Base-by-base conservation (phyloP, 2,329 filamentous ascomycete genomes). In the Beauveria rudraprayagi region DNA sequence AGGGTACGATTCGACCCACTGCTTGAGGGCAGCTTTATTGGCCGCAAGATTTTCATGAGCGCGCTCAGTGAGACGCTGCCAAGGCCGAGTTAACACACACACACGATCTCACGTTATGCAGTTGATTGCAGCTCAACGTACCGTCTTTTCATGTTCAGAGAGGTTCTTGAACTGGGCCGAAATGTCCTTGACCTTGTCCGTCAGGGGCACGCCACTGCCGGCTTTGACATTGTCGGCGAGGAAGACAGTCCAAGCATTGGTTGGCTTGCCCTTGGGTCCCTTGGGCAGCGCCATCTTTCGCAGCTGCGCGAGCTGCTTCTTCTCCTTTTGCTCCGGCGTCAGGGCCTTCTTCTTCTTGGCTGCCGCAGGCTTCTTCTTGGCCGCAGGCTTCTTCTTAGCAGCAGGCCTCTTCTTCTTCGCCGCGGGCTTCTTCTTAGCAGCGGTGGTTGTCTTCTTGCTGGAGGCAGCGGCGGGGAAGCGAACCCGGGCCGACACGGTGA, bases 1-100 rank as follows among this genome's bases (percentile, higher is more conserved):
- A 3, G 76, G 69, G 65, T 77, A 68, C 30, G 69, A 71, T 62
- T 78, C 71, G n/a, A 84, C 69, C 82, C 82, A 85, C 17, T 73
- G 70, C 70, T 77, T 75, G 67, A 73, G 73, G 19, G 69, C 66
- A 9, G 69, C 72, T 9, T 70, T 66, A 67, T 82, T 82, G 66
- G 66, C 63, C 22, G 67, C 64, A 53, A 70, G 71, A 72, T 83
- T 83, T 64, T 74, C 65, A 2, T 69, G 60, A 30, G 70, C 73
- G 14, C 44, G 66, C 24, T 68, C 65, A n/a, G 69, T 46, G 28
- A 82, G 70, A 46, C 66, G 69, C 78, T 81, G 59, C 26, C 57
- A 40, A 5, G 22, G 5, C 30, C 8, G 26, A 40, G 19, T 56
- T 40, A 46, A 53, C 22, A 28, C 17, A 24, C 5, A 50, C n/a